Evolutionary conservation across 345 rosid genomes (phyloP).

Genomic region (Eucalyptus paniculata): DNA sequence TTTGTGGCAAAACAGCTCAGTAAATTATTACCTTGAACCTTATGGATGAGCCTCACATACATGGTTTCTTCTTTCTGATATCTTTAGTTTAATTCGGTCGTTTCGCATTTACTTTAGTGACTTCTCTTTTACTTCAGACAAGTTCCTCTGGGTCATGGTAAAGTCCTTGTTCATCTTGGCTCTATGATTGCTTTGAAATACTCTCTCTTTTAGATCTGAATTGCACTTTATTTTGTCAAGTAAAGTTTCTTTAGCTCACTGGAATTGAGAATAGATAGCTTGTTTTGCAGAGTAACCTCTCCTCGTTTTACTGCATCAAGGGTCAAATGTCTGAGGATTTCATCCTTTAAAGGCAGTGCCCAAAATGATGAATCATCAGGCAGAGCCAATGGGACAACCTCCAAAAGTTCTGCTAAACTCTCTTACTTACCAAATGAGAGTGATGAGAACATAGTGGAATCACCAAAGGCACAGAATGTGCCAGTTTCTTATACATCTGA

Average conservation of each 20-base stretch:
- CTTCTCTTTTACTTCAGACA: neutral
- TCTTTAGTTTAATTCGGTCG: neutral
- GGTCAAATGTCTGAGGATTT: constrained; percentile 44
- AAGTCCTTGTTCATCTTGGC: neutral
- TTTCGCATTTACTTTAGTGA: neutral
- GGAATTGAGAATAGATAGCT: neutral
- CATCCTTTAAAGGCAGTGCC: constrained; percentile 67
- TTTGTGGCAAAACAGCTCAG: neutral
- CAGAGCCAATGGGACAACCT: constrained; percentile 32
- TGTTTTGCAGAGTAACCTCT: constrained; percentile 57
- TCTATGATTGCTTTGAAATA: neutral
- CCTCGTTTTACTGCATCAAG: constrained; percentile 22
- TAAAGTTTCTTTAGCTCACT: neutral
- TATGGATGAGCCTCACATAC: neutral
- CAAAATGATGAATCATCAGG: constrained; percentile 46
- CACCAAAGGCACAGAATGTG: constrained; percentile 47
- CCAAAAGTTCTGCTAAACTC: constrained; percentile 46
- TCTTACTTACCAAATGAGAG: constrained; percentile 60
- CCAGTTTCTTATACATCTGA: constrained; percentile 56
- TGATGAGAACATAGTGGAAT: constrained; percentile 33
- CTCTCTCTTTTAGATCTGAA: neutral
- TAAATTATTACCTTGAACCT: neutral
- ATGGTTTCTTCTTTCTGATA: neutral
- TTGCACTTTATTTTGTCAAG: neutral
- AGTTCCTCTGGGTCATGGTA: neutral